phyloP scores from a whole-genome alignment of 768 basidiomycete genomes.

The Trametes punicea region DNA sequence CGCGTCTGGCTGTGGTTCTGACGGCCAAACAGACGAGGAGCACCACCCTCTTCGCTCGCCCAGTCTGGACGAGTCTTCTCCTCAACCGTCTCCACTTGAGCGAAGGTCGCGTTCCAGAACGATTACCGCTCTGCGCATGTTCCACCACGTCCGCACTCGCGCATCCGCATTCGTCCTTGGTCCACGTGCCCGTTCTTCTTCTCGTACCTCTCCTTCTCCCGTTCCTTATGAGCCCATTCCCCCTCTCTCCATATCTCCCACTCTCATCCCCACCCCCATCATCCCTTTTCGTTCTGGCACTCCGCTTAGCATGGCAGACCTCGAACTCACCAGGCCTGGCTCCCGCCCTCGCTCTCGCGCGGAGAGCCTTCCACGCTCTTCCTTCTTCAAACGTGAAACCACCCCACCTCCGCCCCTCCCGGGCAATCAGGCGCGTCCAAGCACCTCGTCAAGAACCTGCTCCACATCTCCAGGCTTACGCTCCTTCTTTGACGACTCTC shows the following conservation, averaged over 20 bases:
- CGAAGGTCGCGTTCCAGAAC: conserved; percentile 21
- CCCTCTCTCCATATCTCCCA: conserved; percentile 16
- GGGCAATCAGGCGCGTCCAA: conserved; percentile 3
- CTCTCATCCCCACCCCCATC: conserved; percentile 6
- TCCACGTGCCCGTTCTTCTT: conserved; percentile 16
- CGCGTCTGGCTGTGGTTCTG: conserved; percentile 15
- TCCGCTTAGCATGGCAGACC: conserved; percentile 14
- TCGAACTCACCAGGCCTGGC: conserved; percentile 9
- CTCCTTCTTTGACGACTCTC: conserved; percentile 21
- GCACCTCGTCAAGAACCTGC: conserved; percentile 5
- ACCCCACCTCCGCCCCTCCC: conserved; percentile 9
- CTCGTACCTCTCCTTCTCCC: conserved; percentile 8
- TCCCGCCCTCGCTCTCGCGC: conserved; percentile 14
- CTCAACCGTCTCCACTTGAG: background rate
- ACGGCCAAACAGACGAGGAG: conserved; percentile 17
- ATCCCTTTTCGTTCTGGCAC: conserved; percentile 8
- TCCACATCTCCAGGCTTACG: conserved; percentile 3
- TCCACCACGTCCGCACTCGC: conserved; percentile 26
- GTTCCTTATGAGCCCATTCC: conserved; percentile 12
- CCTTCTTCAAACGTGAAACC: conserved; percentile 16
- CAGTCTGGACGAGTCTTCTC: conserved; percentile 2
- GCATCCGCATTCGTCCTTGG: conserved; percentile 29
- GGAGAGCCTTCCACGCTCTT: conserved; percentile 10
- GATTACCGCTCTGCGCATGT: conserved; percentile 19
- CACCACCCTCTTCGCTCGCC: background rate